These are phyloP conservation scores for Penicillium capsulatum DNA, from an alignment of 2,329 filamentous ascomycete species.

Conservation along the genomic window DNA sequence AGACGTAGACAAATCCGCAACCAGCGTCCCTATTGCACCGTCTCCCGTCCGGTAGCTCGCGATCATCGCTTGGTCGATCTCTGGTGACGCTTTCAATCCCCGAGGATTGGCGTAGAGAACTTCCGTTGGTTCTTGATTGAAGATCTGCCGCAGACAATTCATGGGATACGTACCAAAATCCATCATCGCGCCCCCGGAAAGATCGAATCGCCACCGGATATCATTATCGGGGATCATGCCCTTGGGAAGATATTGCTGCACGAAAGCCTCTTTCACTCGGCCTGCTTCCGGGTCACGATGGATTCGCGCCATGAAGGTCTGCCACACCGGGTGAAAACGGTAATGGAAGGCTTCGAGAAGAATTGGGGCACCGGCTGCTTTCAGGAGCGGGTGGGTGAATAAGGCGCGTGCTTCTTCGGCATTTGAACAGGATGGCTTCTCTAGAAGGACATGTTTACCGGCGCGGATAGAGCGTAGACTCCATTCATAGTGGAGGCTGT, in stretches of 20 bases:
- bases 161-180: slow-evolving; percentile 41
- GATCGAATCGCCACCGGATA: slow-evolving; percentile 44
- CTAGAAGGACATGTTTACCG: slow-evolving; percentile 55
- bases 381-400: slow-evolving; percentile 37
- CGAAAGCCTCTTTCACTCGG: slow-evolving; percentile 38
- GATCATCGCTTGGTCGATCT: slow-evolving; percentile 26
- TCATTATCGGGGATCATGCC: slow-evolving; percentile 36
- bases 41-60: slow-evolving; percentile 12
- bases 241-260: slow-evolving; percentile 37
- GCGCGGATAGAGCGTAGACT: slow-evolving; percentile 46
- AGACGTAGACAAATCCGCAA: slow-evolving; percentile 10
- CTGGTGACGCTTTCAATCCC: slow-evolving; percentile 30
- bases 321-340: slow-evolving; percentile 50
- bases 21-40: slow-evolving; percentile 13
- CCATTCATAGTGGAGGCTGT: slow-evolving; percentile 44
- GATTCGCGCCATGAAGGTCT: slow-evolving; percentile 30
- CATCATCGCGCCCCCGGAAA: slow-evolving; percentile 42
- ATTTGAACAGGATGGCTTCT: slow-evolving; percentile 52
- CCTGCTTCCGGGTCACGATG: slow-evolving; percentile 18
- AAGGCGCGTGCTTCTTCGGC: slow-evolving; percentile 43
- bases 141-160: slow-evolving; percentile 39
- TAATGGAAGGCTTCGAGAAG: slow-evolving; percentile 54
- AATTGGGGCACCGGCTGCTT: slow-evolving; percentile 38
- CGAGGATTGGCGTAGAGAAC: slow-evolving; percentile 36
- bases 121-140: slow-evolving; percentile 38